Conservation (phyloP, 208 protist genomes). For the Angomonas deanei region DNA sequence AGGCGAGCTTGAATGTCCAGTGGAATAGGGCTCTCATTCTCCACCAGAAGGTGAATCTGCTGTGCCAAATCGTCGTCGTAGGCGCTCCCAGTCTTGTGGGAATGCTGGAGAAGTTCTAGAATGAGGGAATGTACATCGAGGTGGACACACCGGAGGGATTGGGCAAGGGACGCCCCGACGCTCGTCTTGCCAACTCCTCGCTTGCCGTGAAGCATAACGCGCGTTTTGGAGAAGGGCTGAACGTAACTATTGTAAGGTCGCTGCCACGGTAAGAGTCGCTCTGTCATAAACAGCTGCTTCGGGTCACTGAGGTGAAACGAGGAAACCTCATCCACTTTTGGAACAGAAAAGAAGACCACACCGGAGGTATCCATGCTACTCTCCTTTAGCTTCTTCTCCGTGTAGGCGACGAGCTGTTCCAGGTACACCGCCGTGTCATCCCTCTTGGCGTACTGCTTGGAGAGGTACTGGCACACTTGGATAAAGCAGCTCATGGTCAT, state of each 20-base stretch:
- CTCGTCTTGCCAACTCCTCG: conserved; percentile 48
- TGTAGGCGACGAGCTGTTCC: conserved; percentile 30
- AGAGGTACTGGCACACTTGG: conserved; percentile 44
- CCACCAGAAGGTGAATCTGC: conserved; percentile 26
- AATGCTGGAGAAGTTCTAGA: neutral
- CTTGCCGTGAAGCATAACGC: conserved; percentile 57
- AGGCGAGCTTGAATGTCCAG: conserved; percentile 47
- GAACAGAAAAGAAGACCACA: conserved; percentile 30
- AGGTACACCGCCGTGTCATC: conserved; percentile 46
- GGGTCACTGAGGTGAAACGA: conserved; percentile 39
- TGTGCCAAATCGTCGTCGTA: conserved; percentile 18
- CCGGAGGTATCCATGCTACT: neutral
- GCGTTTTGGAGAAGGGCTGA: conserved; percentile 29
- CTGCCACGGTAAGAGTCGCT: conserved; percentile 48
- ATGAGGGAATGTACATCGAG: conserved; percentile 37
- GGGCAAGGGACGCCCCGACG: conserved; percentile 37
- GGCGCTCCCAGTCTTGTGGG: neutral
- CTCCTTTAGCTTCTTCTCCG: conserved; percentile 8
- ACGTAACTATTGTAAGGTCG: conserved; percentile 33
- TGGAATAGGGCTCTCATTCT: conserved; percentile 24
- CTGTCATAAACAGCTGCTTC: conserved; percentile 48
- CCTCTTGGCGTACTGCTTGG: conserved; percentile 34
- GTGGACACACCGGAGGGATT: conserved; percentile 52
- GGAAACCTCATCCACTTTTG: conserved; percentile 14
- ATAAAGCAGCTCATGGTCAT: conserved; percentile 47